Percentiles rank a stretch among this genome's conserved stretches.
phyloP scores from a whole-genome alignment of 176 grass and related monocot genomes.

The Canna indica region DNA sequence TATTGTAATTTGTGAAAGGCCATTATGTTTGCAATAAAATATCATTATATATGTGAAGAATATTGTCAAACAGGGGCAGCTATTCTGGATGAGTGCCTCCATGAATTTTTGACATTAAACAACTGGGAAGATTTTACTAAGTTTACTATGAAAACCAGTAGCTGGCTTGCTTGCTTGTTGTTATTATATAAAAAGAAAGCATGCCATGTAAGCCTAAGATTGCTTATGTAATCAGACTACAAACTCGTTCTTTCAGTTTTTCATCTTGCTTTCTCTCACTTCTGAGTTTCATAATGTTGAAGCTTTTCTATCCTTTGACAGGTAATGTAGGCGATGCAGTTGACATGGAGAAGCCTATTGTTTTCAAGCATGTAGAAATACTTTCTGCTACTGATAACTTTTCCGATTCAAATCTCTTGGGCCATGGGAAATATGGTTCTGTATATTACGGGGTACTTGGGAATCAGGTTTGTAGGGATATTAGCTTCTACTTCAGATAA shows the following conservation, averaged over 20 bases:
- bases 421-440: slow-evolving; percentile 94
- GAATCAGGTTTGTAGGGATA: slow-evolving; percentile 54
- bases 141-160: too few species aligned
- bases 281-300: neutral
- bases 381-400: slow-evolving; percentile 72
- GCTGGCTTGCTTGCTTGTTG: neutral
- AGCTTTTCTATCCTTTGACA: slow-evolving; percentile 19
- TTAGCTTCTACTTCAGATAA: neutral
- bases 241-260: neutral
- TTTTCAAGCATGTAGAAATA: slow-evolving; percentile 83
- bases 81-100: too few species aligned
- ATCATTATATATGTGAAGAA: too few species aligned
- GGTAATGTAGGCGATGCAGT: slow-evolving; percentile 61
- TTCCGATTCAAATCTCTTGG: slow-evolving; percentile 89
- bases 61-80: too few species aligned
- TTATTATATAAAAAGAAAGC: neutral
- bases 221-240: neutral
- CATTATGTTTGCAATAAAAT: too few species aligned
- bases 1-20: too few species aligned
- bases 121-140: too few species aligned
- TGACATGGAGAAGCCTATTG: slow-evolving; percentile 76
- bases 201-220: neutral
- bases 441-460: slow-evolving; percentile 92
- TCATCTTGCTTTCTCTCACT: neutral
- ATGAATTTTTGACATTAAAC: too few species aligned